phyloP scores from a whole-genome alignment of 352 stramenopile species.

The Aphanomyces stellatus region DNA sequence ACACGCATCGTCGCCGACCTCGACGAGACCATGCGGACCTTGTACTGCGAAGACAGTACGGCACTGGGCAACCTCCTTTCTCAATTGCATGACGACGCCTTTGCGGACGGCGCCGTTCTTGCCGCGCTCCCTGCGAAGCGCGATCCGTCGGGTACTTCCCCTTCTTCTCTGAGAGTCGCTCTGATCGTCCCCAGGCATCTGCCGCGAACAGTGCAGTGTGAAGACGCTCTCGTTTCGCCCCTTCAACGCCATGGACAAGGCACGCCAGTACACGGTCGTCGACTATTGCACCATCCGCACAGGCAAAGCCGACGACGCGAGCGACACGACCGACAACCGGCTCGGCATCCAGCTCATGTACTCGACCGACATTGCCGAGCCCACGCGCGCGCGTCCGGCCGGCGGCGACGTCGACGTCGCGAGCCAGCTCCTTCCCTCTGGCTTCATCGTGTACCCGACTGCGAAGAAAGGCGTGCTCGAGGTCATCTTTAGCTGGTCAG shows the following conservation, averaged over 20 bases:
- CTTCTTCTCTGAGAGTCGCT: neutral
- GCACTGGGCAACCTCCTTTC: conserved; percentile 10
- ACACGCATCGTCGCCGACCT: conserved; percentile 19
- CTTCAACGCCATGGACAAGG: conserved; percentile 19
- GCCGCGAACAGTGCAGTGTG: conserved; percentile 15
- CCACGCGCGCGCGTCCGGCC: neutral
- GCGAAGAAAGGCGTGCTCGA: conserved; percentile 18
- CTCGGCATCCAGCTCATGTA: conserved; percentile 20
- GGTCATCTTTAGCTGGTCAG: conserved; percentile 19
- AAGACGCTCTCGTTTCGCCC: conserved; percentile 16
- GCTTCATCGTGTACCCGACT: conserved; percentile 19
- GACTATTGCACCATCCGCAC: conserved; percentile 20
- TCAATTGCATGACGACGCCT: conserved; percentile 15
- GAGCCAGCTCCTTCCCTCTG: conserved; percentile 16
- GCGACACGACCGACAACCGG: conserved; percentile 10
- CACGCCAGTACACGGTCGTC: conserved; percentile 15
- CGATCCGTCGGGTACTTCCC: conserved; percentile 5
- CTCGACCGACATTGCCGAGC: conserved; percentile 13
- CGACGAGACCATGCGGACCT: conserved; percentile 17
- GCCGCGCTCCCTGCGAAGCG: conserved; percentile 3
- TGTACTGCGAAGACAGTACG: conserved; percentile 15
- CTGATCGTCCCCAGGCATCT: neutral
- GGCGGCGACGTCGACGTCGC: conserved; percentile 2
- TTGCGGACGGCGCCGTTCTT: conserved; percentile 9
- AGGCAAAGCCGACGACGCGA: conserved; percentile 14